Base-by-base conservation (phyloP, 306 rosid species). In the Delonix regia region DNA sequence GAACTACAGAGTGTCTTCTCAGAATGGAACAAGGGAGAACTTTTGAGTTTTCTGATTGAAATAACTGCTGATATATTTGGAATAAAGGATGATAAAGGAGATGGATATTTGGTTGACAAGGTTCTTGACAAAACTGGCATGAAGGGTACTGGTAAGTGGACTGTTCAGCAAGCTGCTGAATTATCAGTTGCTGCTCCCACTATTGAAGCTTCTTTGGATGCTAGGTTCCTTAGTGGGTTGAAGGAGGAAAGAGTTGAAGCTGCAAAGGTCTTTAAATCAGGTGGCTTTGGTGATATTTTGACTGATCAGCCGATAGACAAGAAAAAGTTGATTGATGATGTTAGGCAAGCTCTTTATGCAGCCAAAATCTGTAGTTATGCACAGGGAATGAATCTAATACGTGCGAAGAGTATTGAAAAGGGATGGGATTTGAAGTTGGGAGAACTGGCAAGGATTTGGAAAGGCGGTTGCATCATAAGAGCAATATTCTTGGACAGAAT, bases 61-160 rank as follows among this genome's bases (percentile, higher is more conserved):
- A 94, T 94, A 78, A 90, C 97, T 14, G 96, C 96, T 2, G 97
- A 94, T 75, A 94, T 94, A 76, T 94, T 94, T 67, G 94, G 94
- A 73, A 88, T 91, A 69, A 90, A 91, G 92, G 98, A 94, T 51
- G 97, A 94, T 73, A 89, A 90, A 71, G 97, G 84, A 0, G 91
- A 90, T 71, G 98, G 98, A 42, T 76, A 90, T 84, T 89, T 94
- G 85, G 98, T 94, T 42, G 98, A 94, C 89, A 91, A 94, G 84
- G 97, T 94, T 75, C 85, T 94, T 76, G 98, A 94, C 89, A 94
- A 94, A 83, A 94, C 98, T 5, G 97, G 98, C 80, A 91, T 94
- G 97, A 94, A 94, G 89, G 98, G 96, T 49, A 91, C 97, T 48
- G 98, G 97, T 73, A 94, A 90, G 87, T 94, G 98, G 97, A 91